A percentile compares a stretch with the other conserved stretches of the same genome.
Evolutionary conservation across 805 yeast species (phyloP).

Genomic region (Dipodascopsis tothii): DNA sequence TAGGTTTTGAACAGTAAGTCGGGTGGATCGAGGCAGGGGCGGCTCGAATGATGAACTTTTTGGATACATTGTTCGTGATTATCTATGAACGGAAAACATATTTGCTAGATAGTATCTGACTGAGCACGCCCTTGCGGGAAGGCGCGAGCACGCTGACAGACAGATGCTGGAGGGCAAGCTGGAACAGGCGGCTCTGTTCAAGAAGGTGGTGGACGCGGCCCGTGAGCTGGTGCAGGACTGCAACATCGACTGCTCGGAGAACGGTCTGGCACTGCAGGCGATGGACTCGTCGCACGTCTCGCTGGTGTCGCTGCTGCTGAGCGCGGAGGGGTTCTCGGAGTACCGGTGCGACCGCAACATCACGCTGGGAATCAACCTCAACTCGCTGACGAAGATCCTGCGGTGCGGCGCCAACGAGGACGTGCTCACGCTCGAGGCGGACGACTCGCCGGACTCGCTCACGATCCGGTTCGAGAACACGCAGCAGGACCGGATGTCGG

Average conservation of each 20-base stretch:
- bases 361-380: conserved; percentile 84
- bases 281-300: conserved; percentile 95
- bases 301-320: conserved; percentile 78
- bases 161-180: conserved; percentile 94
- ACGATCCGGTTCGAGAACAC: conserved; percentile 83
- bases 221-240: conserved; percentile 91
- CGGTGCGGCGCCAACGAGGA: conserved; percentile 89
- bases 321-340: conserved; percentile 78
- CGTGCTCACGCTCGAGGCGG: conserved; percentile 79
- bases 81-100: no score
- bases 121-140: not conserved
- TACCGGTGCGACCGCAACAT: conserved; percentile 93
- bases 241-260: conserved; percentile 93
- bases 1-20: no score
- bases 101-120: conserved; percentile 23
- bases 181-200: conserved; percentile 83
- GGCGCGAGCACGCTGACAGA: not conserved
- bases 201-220: conserved; percentile 83
- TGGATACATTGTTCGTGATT: no score
- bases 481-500: conserved; percentile 83
- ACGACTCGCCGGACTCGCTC: conserved; percentile 75
- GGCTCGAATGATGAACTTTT: no score
- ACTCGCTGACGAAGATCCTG: conserved; percentile 78
- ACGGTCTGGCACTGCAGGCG: conserved; percentile 93
- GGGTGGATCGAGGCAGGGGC: no score